phyloP scores from a whole-genome alignment of 2,329 filamentous ascomycete genomes.

The Trichoderma lentiforme region DNA sequence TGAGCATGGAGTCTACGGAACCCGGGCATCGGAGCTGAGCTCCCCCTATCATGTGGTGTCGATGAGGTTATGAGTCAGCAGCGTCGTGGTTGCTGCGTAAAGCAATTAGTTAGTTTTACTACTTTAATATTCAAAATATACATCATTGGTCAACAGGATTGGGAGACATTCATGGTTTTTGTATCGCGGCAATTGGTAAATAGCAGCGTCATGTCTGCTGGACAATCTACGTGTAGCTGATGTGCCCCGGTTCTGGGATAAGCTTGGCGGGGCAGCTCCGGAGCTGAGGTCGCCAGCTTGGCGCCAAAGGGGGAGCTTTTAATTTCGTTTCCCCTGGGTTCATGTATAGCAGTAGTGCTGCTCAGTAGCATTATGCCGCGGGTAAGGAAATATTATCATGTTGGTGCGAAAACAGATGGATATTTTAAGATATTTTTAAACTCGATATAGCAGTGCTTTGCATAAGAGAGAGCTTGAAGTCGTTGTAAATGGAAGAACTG shows the following conservation, averaged over 20 bases:
- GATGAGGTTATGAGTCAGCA: neutral
- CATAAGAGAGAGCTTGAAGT: neutral
- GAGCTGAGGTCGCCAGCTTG: neutral
- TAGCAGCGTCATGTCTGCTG: neutral
- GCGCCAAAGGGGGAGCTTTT: neutral
- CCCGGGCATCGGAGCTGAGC: neutral
- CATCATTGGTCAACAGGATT: neutral
- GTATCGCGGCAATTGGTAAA: neutral
- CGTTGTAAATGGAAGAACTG: neutral
- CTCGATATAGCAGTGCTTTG: neutral
- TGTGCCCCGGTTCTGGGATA: neutral
- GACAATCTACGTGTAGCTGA: neutral
- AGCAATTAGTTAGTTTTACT: neutral
- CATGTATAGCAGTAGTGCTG: neutral
- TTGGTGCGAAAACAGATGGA: neutral
- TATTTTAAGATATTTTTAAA: neutral
- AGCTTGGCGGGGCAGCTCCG: slow-evolving; percentile 12
- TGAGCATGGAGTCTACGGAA: neutral
- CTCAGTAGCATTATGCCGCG: neutral
- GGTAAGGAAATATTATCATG: neutral
- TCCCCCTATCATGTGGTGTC: neutral
- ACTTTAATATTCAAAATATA: neutral
- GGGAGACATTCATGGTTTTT: neutral
- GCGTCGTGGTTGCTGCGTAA: neutral
- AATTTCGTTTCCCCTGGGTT: neutral